phyloP scores from a whole-genome alignment of 164 flowering plant species.

The Cinnamomum micranthum region DNA sequence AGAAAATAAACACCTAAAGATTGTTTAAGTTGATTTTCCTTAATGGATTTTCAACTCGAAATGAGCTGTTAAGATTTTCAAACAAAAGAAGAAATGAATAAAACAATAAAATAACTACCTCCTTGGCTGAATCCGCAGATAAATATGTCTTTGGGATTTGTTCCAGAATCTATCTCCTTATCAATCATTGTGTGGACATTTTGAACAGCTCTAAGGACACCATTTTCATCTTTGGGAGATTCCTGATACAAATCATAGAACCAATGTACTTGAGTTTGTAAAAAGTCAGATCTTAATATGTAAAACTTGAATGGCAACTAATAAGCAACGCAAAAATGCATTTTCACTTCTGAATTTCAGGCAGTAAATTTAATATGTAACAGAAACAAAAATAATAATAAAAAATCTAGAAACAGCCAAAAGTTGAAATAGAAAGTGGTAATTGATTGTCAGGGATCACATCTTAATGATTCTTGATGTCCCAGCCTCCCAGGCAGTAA shows the following conservation, averaged over 20 bases:
- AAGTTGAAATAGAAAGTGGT: background rate
- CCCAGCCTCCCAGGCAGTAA: too few species aligned
- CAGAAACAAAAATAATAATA: background rate
- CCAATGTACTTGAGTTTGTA: background rate
- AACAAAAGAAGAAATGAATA: background rate
- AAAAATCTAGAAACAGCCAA: background rate
- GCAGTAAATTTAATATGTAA: background rate
- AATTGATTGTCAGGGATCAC: background rate
- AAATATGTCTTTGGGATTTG: slow-evolving; percentile 68
- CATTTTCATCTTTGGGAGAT: slow-evolving; percentile 75
- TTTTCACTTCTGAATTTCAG: background rate
- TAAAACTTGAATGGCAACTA: background rate
- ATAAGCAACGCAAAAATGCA: background rate
- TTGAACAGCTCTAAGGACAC: slow-evolving; percentile 73
- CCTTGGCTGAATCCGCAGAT: slow-evolving; percentile 99
- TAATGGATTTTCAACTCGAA: background rate
- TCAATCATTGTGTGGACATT: slow-evolving; percentile 84
- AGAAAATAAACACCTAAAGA: too few species aligned
- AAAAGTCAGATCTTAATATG: slow-evolving; percentile 1
- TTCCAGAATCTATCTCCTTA: slow-evolving; percentile 81
- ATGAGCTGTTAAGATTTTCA: background rate
- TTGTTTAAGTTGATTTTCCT: too few species aligned
- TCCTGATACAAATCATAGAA: slow-evolving; percentile 36
- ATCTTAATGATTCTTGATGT: too few species aligned
- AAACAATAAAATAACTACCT: slow-evolving; percentile 40